Evolutionary conservation across 1,284 basidiomycete species (phyloP).

Genomic region (Naganishia cerealis): DNA sequence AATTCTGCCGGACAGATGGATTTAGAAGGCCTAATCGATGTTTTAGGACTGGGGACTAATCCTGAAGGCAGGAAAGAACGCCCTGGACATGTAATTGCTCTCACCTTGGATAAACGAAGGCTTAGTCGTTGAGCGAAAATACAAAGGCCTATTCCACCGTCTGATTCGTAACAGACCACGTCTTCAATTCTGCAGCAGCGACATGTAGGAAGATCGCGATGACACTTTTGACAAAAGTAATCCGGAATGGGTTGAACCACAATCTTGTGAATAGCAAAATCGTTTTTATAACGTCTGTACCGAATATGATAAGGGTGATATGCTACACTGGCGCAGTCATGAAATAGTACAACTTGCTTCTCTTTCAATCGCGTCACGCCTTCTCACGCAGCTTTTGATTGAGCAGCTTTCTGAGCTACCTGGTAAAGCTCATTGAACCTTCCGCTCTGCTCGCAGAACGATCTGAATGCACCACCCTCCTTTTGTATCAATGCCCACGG

Average conservation of each 20-base stretch:
- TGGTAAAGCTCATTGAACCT: constrained; percentile 62
- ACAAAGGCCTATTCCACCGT: not conserved
- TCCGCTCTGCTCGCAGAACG: constrained; percentile 79
- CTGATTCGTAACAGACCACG: not conserved
- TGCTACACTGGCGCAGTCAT: not conserved
- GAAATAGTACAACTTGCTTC: constrained; percentile 4
- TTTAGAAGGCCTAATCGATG: constrained; percentile 27
- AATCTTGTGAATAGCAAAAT: not conserved
- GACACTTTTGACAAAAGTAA: not conserved
- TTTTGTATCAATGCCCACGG: constrained; percentile 73
- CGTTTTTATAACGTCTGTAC: not conserved
- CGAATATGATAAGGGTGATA: not conserved
- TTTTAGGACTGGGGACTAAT: constrained; percentile 20
- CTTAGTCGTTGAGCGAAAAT: not conserved
- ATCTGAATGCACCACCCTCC: constrained; percentile 41
- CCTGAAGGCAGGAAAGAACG: not conserved
- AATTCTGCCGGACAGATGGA: constrained; percentile 2
- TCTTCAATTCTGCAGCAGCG: not conserved
- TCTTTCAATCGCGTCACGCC: not conserved
- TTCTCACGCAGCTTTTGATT: constrained; percentile 48
- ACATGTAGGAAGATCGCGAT: not conserved
- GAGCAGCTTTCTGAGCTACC: constrained; percentile 58
- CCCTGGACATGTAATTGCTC: not conserved
- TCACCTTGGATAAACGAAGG: not conserved
- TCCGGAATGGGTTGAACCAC: not conserved